A percentile compares a stretch with the other conserved stretches of the same genome.
Conservation (phyloP, 2,329 filamentous ascomycete species). For the Ophiostoma triangulosporum region DNA sequence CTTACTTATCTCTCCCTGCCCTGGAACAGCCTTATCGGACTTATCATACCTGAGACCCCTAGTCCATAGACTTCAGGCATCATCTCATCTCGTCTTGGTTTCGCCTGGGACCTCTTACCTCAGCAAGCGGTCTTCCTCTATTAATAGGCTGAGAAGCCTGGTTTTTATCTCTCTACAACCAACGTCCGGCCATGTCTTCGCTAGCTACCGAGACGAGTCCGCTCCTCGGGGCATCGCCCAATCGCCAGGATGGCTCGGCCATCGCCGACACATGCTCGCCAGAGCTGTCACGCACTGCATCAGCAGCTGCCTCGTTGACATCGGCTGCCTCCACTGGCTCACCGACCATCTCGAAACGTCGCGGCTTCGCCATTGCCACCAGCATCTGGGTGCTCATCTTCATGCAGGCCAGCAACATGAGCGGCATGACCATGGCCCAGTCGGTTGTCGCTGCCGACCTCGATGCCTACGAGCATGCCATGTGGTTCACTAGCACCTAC, state of each 20-base stretch:
- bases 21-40: too few species aligned
- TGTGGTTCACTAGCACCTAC: conserved; percentile 73
- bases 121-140: too few species aligned
- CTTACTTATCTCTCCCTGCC: too few species aligned
- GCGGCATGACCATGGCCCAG: conserved; percentile 69
- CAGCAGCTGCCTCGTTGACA: neutral
- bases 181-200: neutral
- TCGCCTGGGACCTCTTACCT: too few species aligned
- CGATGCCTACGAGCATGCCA: conserved; percentile 56
- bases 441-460: conserved; percentile 63
- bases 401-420: conserved; percentile 57
- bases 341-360: neutral
- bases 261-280: neutral
- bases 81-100: too few species aligned
- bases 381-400: conserved; percentile 46
- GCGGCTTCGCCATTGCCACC: neutral
- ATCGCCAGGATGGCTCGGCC: neutral
- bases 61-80: too few species aligned
- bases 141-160: neutral
- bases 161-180: too few species aligned
- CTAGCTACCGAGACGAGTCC: neutral
- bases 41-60: too few species aligned
- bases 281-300: neutral
- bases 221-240: neutral
- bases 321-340: neutral